Evolutionary conservation across 2,329 filamentous ascomycete species (phyloP).

Genomic region (Helotiales sp.): DNA sequence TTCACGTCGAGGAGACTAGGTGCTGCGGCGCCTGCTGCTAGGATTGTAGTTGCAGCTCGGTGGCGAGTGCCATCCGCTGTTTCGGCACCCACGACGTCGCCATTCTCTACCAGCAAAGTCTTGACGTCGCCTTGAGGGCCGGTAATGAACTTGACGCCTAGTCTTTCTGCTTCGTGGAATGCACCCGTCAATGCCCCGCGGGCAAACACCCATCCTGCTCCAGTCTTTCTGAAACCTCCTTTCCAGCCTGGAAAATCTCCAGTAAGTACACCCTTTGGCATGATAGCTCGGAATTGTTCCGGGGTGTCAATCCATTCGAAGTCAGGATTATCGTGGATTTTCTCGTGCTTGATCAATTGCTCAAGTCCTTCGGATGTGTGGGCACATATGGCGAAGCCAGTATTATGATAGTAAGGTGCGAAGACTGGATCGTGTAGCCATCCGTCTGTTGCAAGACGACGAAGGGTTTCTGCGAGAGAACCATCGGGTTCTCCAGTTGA

Average conservation of each 20-base stretch:
- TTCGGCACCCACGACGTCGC: constrained; percentile 49
- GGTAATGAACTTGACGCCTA: constrained; percentile 55
- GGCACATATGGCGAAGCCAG: constrained; percentile 52
- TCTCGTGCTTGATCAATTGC: constrained; percentile 46
- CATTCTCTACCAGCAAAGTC: constrained; percentile 46
- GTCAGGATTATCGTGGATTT: constrained; percentile 41
- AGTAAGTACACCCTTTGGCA: constrained; percentile 57
- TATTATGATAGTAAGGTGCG: constrained; percentile 51
- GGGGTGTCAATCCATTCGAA: constrained; percentile 47
- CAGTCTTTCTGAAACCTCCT: constrained; percentile 51
- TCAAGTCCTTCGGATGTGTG: constrained; percentile 47
- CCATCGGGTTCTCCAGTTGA: constrained; percentile 30
- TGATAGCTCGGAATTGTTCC: constrained; percentile 54
- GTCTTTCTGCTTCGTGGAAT: constrained; percentile 49
- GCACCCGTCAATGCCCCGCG: constrained; percentile 53
- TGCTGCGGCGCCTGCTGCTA: constrained; percentile 55
- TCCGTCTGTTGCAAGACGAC: constrained; percentile 47
- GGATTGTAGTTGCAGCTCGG: constrained; percentile 50
- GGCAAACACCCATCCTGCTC: constrained; percentile 60
- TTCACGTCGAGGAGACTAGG: constrained; percentile 55
- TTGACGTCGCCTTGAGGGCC: constrained; percentile 48
- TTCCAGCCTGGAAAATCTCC: constrained; percentile 56
- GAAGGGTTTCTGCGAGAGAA: constrained; percentile 42
- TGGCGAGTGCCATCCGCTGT: constrained; percentile 50
- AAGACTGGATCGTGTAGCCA: constrained; percentile 52